Conservation (phyloP, 2,329 filamentous ascomycete genomes). For the Dendryphion nanum region DNA sequence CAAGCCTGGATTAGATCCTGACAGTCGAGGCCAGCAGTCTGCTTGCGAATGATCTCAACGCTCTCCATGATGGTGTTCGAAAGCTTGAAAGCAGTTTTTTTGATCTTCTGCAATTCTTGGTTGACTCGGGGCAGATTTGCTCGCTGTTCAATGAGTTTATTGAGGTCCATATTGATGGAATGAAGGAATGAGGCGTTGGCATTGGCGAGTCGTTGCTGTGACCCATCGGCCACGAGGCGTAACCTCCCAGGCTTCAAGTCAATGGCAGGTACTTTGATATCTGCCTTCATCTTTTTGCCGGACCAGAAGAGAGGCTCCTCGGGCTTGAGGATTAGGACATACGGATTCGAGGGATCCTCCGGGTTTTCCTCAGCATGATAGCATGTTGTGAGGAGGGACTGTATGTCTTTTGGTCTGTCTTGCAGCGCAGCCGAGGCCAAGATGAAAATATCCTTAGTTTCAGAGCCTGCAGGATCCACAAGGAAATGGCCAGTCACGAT, state of each 20-base stretch:
- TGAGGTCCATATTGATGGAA: constrained; percentile 78
- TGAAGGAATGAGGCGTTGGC: constrained; percentile 78
- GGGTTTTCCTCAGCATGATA: constrained; percentile 67
- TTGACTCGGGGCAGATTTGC: constrained; percentile 94
- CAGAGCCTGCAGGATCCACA: constrained; percentile 68
- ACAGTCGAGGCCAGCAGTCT: constrained; percentile 80
- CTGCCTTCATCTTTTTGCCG: constrained; percentile 69
- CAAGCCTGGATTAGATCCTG: constrained; percentile 97
- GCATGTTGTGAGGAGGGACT: constrained; percentile 78
- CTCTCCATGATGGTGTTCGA: constrained; percentile 99
- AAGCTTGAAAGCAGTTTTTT: constrained; percentile 91
- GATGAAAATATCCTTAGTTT: constrained; percentile 70
- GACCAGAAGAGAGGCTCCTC: constrained; percentile 80
- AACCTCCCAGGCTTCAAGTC: constrained; percentile 86
- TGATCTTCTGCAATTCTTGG: constrained; percentile 85
- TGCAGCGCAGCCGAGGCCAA: constrained; percentile 80
- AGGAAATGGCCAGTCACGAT: constrained; percentile 83
- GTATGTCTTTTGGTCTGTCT: constrained; percentile 75
- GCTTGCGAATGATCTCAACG: constrained; percentile 85
- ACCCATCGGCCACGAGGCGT: constrained; percentile 84
- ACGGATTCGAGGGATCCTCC: constrained; percentile 76
- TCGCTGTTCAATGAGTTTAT: constrained; percentile 85
- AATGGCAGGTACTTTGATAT: constrained; percentile 73
- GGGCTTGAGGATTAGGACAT: constrained; percentile 80
- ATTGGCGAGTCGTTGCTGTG: constrained; percentile 71